phyloP scores from a whole-genome alignment of 2,329 filamentous ascomycete species.

The Aspergillus novoparasiticus region DNA sequence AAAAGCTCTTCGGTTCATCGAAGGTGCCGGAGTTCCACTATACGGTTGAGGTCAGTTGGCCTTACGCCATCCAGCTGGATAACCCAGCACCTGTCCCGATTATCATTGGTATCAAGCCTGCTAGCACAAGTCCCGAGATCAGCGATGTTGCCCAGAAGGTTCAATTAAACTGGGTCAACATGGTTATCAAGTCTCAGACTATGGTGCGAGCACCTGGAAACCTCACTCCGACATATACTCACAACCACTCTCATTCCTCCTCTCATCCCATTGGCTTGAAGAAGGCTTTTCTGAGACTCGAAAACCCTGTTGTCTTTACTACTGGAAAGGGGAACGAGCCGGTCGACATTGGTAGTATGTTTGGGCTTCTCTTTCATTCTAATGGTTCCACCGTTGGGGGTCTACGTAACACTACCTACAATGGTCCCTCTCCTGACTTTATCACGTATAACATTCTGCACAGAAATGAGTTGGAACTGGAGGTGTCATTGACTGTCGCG shows the following conservation, averaged over 20 bases:
- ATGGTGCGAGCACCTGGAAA: conserved; percentile 15
- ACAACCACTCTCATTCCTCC: background rate
- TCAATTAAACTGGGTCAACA: conserved; percentile 17
- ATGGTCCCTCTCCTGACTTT: conserved; percentile 17
- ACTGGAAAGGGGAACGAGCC: conserved; percentile 9
- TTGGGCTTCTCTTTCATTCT: conserved; percentile 19
- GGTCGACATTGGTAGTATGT: conserved; percentile 18
- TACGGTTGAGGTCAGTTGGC: conserved; percentile 28
- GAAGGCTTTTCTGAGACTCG: conserved; percentile 10
- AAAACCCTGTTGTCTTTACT: conserved; percentile 14
- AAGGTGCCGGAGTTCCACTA: conserved; percentile 37
- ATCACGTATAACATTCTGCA: conserved; percentile 21
- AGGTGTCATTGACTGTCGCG: conserved; percentile 17
- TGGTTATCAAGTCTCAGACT: conserved; percentile 15
- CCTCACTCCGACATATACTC: background rate
- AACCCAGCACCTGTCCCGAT: conserved; percentile 18
- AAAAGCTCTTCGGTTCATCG: conserved; percentile 35
- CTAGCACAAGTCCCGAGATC: conserved; percentile 15
- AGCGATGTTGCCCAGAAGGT: conserved; percentile 14
- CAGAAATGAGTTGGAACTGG: conserved; percentile 10
- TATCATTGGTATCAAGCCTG: conserved; percentile 12
- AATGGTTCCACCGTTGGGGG: conserved; percentile 10
- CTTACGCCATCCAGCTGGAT: conserved; percentile 27
- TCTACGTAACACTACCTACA: background rate
- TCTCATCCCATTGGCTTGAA: conserved; percentile 10